Evolutionary conservation across 768 basidiomycete genomes (phyloP), one percentile per base, ranked within the genome.

Genomic region (Mycena indigotica): DNA sequence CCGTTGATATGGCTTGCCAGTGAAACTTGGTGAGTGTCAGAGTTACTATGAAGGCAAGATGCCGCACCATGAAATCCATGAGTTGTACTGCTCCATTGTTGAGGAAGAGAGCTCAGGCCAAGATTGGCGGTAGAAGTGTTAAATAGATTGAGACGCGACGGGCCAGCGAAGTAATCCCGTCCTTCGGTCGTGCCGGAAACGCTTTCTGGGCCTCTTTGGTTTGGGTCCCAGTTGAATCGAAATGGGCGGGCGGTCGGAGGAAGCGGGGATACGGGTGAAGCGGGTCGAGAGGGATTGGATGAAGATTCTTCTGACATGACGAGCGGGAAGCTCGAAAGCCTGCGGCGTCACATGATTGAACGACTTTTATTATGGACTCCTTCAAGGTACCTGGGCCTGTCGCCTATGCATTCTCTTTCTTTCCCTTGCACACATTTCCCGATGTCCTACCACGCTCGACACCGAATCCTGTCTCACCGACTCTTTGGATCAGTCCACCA

Each of bases 1-100:
- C 91, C 17, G 92, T 95, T 8, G 95, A 95, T 62, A 97, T 95
- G 35, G 94, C 95, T 97, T 44, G n/a, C n/a, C n/a, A n/a, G n/a
- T 38, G 41, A 44, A 23, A 44, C 41, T 13, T 70, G 15, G 53
- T 35, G 39, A 35, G 29, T 30, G 6, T 10, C 10, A n/a, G n/a
- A 38, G n/a, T n/a, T 10, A 16, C 41, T 44, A 13, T 13, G 41
- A 39, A 16, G 5, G 29, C 24, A 40, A 59, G 25, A 17, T 50
- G 26, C 72, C 84, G 55, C 70, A 91, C 93, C 93, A 70, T 96
- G 91, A 75, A 96, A 95, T 6, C 94, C 94, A 64, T 92, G 88
- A 44, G 82, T 85, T 16, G 88, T 77, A 68, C 89, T 91, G 65
- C 88, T 90, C 91, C 91, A 93, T 69, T 88, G 84, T 24, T 77